A percentile compares a stretch with the other conserved stretches of the same genome.
Evolutionary conservation across 2,329 filamentous ascomycete species (phyloP).

Genomic region (Claviceps pazoutovae): DNA sequence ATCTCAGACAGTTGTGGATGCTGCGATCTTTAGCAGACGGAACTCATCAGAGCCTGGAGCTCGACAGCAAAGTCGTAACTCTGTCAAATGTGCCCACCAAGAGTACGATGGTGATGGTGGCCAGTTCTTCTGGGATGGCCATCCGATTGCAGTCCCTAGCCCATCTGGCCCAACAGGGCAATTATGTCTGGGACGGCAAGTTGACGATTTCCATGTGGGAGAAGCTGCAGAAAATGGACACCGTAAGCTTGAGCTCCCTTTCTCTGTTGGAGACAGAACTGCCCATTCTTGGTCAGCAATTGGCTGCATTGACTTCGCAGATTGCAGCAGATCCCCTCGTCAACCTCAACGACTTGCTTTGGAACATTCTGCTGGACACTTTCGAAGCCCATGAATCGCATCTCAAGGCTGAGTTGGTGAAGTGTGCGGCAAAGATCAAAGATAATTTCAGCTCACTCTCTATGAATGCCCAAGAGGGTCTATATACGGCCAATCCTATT

Average conservation of each 20-base stretch:
- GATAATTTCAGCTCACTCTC: slow-evolving; percentile 8
- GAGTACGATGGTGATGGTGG: slow-evolving; percentile 19
- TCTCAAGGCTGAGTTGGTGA: slow-evolving; percentile 15
- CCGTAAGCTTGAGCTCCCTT: slow-evolving; percentile 45
- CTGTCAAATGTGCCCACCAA: slow-evolving; percentile 29
- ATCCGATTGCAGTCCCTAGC: slow-evolving; percentile 33
- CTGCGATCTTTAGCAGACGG: slow-evolving; percentile 19
- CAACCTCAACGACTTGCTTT: slow-evolving; percentile 34
- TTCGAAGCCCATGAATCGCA: slow-evolving; percentile 24
- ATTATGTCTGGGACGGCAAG: slow-evolving; percentile 27
- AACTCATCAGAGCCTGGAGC: neutral
- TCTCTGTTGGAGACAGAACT: slow-evolving; percentile 52
- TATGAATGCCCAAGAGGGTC: slow-evolving; percentile 2
- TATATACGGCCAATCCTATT: neutral
- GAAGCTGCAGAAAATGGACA: slow-evolving; percentile 35
- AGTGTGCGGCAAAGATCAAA: slow-evolving; percentile 14
- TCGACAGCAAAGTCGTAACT: slow-evolving; percentile 28
- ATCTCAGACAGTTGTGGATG: slow-evolving; percentile 37
- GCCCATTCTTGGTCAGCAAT: slow-evolving; percentile 41
- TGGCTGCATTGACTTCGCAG: slow-evolving; percentile 34
- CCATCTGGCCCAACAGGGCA: slow-evolving; percentile 26
- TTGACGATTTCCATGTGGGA: slow-evolving; percentile 34
- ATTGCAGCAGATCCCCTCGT: slow-evolving; percentile 35
- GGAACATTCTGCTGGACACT: slow-evolving; percentile 28
- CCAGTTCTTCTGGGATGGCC: slow-evolving; percentile 21